phyloP scores from a whole-genome alignment of 129 eudicot species.

The Arctium minus region DNA sequence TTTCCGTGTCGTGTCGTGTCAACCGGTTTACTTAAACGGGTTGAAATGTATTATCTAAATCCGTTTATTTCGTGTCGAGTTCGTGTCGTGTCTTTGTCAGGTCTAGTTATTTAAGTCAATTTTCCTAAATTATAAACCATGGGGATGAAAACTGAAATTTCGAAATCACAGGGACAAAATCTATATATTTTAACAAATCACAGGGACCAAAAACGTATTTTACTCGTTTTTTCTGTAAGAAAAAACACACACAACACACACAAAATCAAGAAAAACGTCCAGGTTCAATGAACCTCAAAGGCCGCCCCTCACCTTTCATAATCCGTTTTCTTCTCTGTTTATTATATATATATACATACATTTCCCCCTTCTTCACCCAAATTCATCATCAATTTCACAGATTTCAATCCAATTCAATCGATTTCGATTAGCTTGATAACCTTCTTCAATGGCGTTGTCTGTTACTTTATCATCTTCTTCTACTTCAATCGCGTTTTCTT shows the following conservation, averaged over 20 bases:
- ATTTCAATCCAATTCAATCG: not conserved
- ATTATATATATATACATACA: slow-evolving; percentile 2
- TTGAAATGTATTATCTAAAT: too few relatives aligned
- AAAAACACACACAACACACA: not conserved
- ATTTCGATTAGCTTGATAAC: not conserved
- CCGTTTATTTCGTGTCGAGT: too few relatives aligned
- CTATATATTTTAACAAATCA: too few relatives aligned
- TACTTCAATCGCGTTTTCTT: slow-evolving; percentile 40
- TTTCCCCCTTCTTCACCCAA: slow-evolving; percentile 4
- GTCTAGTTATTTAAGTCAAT: too few relatives aligned
- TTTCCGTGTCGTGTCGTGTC: too few relatives aligned
- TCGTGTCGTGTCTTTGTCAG: too few relatives aligned
- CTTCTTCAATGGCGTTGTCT: slow-evolving; percentile 51
- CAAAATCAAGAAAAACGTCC: slow-evolving; percentile 46
- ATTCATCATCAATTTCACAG: slow-evolving; percentile 1
- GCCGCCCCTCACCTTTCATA: slow-evolving; percentile 27
- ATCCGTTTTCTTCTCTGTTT: slow-evolving; percentile 15
- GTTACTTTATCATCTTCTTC: slow-evolving; percentile 45
- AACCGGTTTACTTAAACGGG: too few relatives aligned
- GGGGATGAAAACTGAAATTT: too few relatives aligned
- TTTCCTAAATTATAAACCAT: too few relatives aligned
- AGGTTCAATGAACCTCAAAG: slow-evolving; percentile 75
- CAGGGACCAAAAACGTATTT: too few relatives aligned
- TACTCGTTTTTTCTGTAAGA: not conserved
- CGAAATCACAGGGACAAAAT: too few relatives aligned